Percentiles rank a stretch among this genome's conserved stretches.
Evolutionary conservation across 169 alveolate species (phyloP).

Genomic region (Cryptosporidium tyzzeri): DNA sequence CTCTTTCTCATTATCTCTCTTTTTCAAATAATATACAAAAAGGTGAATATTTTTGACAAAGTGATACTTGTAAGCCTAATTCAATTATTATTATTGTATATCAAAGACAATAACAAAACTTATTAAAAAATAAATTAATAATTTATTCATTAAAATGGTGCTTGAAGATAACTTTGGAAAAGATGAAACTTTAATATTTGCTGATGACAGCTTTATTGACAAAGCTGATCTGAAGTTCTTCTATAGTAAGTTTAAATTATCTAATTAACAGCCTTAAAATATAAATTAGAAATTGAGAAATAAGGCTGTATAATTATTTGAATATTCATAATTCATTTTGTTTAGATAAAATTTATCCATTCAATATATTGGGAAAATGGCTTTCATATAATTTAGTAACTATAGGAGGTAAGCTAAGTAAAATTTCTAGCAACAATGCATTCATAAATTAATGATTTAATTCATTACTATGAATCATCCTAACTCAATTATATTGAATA

Average conservation of each 20-base stretch:
- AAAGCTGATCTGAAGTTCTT: slow-evolving; percentile 56
- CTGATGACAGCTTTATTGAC: slow-evolving; percentile 58
- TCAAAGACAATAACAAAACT: background rate
- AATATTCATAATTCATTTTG: background rate
- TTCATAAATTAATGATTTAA: background rate
- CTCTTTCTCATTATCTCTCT: too few species aligned
- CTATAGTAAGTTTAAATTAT: slow-evolving; percentile 40
- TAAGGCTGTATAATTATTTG: background rate
- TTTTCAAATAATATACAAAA: too few species aligned
- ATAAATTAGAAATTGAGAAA: background rate
- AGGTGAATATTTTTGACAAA: background rate
- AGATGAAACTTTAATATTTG: background rate
- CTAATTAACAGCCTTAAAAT: background rate
- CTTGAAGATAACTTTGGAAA: background rate
- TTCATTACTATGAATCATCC: too few species aligned
- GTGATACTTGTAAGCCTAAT: background rate
- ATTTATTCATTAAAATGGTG: background rate
- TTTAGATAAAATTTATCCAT: slow-evolving; percentile 65
- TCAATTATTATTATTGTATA: background rate
- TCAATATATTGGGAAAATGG: slow-evolving; percentile 52
- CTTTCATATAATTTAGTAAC: slow-evolving; percentile 20
- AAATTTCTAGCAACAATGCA: background rate
- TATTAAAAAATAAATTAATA: background rate
- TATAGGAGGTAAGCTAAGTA: slow-evolving; percentile 1
- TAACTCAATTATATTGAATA: too few species aligned